Percentiles rank a stretch among this genome's conserved stretches.
Conservation (phyloP, 2,329 filamentous ascomycete species). For the Geosmithia flava region DNA sequence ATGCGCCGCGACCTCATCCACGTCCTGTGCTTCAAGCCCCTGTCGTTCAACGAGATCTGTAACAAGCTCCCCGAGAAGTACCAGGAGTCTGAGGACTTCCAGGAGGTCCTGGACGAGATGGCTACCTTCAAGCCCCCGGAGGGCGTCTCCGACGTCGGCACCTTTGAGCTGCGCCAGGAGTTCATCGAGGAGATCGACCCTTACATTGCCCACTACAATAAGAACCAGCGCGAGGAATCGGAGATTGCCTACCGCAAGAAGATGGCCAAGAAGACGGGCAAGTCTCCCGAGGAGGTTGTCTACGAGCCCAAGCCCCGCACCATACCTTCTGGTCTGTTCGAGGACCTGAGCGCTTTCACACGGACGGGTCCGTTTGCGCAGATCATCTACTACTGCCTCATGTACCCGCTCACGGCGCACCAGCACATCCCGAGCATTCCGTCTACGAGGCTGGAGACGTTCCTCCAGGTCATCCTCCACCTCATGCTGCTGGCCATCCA, state of each 20-base stretch:
- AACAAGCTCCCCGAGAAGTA: slow-evolving; percentile 79
- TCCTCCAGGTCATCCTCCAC: slow-evolving; percentile 84
- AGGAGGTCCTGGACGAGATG: slow-evolving; percentile 73
- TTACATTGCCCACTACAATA: slow-evolving; percentile 90
- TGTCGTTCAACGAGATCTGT: slow-evolving; percentile 88
- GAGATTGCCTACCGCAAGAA: slow-evolving; percentile 80
- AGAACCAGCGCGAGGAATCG: slow-evolving; percentile 93
- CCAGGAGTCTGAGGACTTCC: slow-evolving; percentile 80
- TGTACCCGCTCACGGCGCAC: slow-evolving; percentile 64
- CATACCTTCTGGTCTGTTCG: slow-evolving; percentile 68
- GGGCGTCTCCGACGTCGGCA: slow-evolving; percentile 82
- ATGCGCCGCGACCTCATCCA: slow-evolving; percentile 87
- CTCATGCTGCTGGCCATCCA: slow-evolving; percentile 73
- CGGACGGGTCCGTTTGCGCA: slow-evolving; percentile 78
- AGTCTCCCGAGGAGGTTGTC: slow-evolving; percentile 69
- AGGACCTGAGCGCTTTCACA: slow-evolving; percentile 66
- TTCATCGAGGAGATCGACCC: slow-evolving; percentile 85
- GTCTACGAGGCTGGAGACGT: slow-evolving; percentile 74
- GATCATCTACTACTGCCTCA: slow-evolving; percentile 75
- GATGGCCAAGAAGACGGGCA: slow-evolving; percentile 78
- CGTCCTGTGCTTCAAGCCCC: slow-evolving; percentile 87
- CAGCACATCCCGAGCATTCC: slow-evolving; percentile 63
- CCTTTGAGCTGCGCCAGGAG: slow-evolving; percentile 81
- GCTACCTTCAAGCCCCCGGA: slow-evolving; percentile 84
- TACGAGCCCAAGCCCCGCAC: slow-evolving; percentile 76